Evolutionary conservation across 2,329 filamentous ascomycete species (phyloP).

Genomic region (Colletotrichum shisoi): DNA sequence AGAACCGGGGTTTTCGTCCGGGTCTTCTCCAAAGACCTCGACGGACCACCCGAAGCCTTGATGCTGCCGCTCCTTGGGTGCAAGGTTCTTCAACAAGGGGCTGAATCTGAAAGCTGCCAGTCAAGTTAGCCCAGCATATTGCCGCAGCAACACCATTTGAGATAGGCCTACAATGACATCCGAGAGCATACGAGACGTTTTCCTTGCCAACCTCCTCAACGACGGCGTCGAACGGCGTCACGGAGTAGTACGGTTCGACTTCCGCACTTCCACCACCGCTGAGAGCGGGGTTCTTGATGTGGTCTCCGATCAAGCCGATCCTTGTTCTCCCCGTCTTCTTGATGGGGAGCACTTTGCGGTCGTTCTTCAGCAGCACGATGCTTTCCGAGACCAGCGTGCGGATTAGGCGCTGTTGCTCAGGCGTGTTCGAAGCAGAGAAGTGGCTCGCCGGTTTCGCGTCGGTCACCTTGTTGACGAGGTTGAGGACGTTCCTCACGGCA

Average conservation of each 20-base stretch:
- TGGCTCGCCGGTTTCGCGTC: slow-evolving; percentile 52
- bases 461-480: slow-evolving; percentile 61
- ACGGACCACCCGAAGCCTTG: slow-evolving; percentile 36
- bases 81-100: slow-evolving; percentile 29
- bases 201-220: slow-evolving; percentile 47
- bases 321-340: slow-evolving; percentile 62
- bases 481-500: slow-evolving; percentile 63
- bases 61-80: background rate
- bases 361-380: slow-evolving; percentile 79
- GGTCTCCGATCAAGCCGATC: slow-evolving; percentile 41
- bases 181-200: slow-evolving; percentile 62
- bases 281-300: slow-evolving; percentile 42
- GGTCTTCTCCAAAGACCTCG: slow-evolving; percentile 35
- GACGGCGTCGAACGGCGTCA: slow-evolving; percentile 77
- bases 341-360: slow-evolving; percentile 68
- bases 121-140: background rate
- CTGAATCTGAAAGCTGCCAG: slow-evolving; percentile 38
- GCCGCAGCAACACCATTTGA: rapidly evolving
- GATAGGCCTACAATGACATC: slow-evolving; percentile 58
- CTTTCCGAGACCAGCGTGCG: slow-evolving; percentile 72
- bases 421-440: slow-evolving; percentile 56
- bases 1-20: slow-evolving; percentile 17
- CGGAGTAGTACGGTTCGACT: slow-evolving; percentile 68
- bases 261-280: slow-evolving; percentile 70
- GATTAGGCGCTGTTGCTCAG: slow-evolving; percentile 67